A percentile compares a stretch with the other conserved stretches of the same genome.
phyloP scores from a whole-genome alignment of 352 stramenopile species.

The Phytophthora foliorum region DNA sequence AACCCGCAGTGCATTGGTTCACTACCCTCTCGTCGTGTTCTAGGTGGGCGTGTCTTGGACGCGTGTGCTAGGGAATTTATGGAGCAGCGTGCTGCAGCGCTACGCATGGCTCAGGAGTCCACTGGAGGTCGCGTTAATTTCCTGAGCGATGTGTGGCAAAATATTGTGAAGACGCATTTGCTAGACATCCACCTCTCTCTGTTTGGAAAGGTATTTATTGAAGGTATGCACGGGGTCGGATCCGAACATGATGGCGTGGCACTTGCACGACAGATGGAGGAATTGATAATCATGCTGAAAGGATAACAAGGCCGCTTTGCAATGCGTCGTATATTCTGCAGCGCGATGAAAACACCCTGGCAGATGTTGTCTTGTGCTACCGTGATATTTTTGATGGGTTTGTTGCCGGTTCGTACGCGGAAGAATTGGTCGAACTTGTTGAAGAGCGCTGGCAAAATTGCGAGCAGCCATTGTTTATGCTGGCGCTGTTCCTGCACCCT shows the following conservation, averaged over 20 bases:
- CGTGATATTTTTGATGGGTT: conserved; percentile 13
- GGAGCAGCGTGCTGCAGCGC: not conserved
- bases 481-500: no score
- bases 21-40: not conserved
- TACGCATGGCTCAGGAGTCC: not conserved
- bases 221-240: conserved; percentile 6
- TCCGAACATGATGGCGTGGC: conserved; percentile 14
- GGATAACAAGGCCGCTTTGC: no score
- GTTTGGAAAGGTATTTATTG: conserved; percentile 2
- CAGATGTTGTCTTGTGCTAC: conserved; percentile 8
- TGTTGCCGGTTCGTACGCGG: not conserved
- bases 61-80: conserved; percentile 1
- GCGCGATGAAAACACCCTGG: conserved; percentile 9
- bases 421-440: no score
- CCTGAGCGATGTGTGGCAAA: conserved; percentile 10
- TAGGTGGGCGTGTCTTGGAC: conserved; percentile 15
- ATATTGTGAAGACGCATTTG: conserved; percentile 19
- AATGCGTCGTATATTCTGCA: conserved; percentile 1
- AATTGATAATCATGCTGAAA: not conserved
- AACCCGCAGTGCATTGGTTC: not conserved
- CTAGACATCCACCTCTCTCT: conserved; percentile 4
- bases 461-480: no score
- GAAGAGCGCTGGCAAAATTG: no score
- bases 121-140: conserved; percentile 6
- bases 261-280: conserved; percentile 9